Evolutionary conservation across 2,329 filamentous ascomycete species (phyloP), one percentile per base, ranked within the genome.

Genomic region (Laburnicola sp.): DNA sequence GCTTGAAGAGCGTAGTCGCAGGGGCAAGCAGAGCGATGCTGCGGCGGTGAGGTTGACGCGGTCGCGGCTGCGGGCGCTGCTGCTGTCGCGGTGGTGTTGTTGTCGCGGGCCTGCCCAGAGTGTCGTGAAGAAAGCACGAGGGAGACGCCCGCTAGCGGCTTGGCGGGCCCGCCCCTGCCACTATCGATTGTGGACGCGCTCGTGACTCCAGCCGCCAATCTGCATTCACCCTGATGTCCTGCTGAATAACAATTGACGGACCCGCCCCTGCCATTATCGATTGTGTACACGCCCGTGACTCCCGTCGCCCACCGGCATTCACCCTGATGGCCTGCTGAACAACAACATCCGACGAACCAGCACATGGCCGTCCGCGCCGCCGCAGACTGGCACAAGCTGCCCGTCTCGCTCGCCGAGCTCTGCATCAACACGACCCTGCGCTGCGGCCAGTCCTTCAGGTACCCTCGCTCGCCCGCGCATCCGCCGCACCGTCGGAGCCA

Each of bases 341-440:
- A n/a, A n/a, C n/a, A n/a, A n/a, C n/a, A 8, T 45, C 31, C 23
- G 30, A 23, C 7, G 3, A 10, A 37, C 28, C 16, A 32, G n/a
- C 8, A 38, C 21, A 78, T 78, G 76, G 70, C 72, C 27, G 60
- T 77, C 30, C 80, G 79, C 27, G 78, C 84, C n/a, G 78, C 84
- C n/a, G 80, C 86, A 11, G 88, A 90, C 69, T 99, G 94, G 94
- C 85, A 85, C 58, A 95, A 89, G 76, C 76, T 99, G 60, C 91
- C 94, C 23, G 78, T 97, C 35, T 88, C 81, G 54, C 76, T 96
- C 30, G 83, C 86, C 3, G 94, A 99, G 70, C 82, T 99, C 3
- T 97, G 91, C 70, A 91, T 99, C 59, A 91, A 96, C 64, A 99
- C 93, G 0, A 96, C 91, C 0, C 78, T 99, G 30, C 86, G 93